Percentiles rank a stretch among this genome's conserved stretches.
phyloP scores from a whole-genome alignment of 1,284 basidiomycete species.

The Mycena sp. region DNA sequence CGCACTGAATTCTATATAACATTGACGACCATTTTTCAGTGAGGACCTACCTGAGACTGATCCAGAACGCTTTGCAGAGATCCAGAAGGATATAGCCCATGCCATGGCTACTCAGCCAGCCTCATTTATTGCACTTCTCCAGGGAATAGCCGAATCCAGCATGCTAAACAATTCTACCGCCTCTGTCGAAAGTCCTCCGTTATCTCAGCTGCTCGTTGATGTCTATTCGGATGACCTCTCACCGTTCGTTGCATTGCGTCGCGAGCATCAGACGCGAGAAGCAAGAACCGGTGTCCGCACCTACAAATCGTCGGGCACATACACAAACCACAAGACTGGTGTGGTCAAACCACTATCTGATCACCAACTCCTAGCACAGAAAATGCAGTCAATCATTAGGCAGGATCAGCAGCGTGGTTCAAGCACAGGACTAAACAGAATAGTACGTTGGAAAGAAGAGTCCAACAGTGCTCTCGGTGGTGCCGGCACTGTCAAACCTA shows the following conservation, averaged over 20 bases:
- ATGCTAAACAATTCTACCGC: background rate
- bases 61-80: too few species aligned
- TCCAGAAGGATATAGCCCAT: too few species aligned
- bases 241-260: background rate
- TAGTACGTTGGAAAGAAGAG: background rate
- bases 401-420: background rate
- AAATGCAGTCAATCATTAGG: background rate
- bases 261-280: background rate
- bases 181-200: background rate
- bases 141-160: too few species aligned
- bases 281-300: background rate
- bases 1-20: too few species aligned
- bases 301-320: background rate
- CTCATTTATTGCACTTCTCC: too few species aligned
- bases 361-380: background rate
- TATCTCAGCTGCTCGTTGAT: background rate
- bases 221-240: background rate
- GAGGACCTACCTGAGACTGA: too few species aligned
- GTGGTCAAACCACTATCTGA: background rate
- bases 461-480: background rate
- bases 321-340: slow-evolving; percentile 1
- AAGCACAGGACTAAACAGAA: background rate
- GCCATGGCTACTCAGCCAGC: too few species aligned
- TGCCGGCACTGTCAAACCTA: background rate
- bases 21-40: too few species aligned